These are phyloP conservation scores for Aureobasidium sp. DNA, from an alignment of 2,329 filamentous ascomycete species.

Conservation along the genomic window DNA sequence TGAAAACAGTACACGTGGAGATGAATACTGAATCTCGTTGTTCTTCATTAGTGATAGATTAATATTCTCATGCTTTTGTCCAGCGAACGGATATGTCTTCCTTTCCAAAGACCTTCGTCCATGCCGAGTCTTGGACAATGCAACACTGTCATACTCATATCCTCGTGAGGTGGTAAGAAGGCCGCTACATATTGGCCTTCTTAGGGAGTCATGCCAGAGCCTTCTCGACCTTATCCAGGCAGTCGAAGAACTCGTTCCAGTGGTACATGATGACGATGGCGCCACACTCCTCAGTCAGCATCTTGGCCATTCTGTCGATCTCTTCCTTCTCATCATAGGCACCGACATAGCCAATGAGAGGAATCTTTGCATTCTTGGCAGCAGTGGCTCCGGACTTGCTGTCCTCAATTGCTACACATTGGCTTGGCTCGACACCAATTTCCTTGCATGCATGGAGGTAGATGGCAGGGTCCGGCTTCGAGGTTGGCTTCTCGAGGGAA, in stretches of 20 bases:
- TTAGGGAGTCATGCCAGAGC: conserved; percentile 16
- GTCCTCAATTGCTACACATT: conserved; percentile 81
- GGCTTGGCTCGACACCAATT: conserved; percentile 62
- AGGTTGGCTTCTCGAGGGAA: conserved; percentile 69
- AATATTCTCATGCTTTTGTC: neutral
- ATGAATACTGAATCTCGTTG: neutral
- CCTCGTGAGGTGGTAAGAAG: conserved; percentile 1
- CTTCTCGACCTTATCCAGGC: conserved; percentile 43
- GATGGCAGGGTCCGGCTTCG: conserved; percentile 85
- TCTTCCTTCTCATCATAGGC: conserved; percentile 66
- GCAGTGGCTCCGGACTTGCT: conserved; percentile 78
- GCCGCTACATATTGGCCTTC: conserved; percentile 10
- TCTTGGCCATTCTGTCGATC: conserved; percentile 44
- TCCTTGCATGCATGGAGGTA: conserved; percentile 71
- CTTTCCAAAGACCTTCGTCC: neutral
- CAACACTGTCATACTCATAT: conserved; percentile 2
- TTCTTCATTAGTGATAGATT: neutral
- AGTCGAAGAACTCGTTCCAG: conserved; percentile 46
- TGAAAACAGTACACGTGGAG: neutral
- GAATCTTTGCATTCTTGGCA: conserved; percentile 69
- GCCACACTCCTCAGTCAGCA: conserved; percentile 43
- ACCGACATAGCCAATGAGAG: conserved; percentile 77
- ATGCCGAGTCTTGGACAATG: neutral
- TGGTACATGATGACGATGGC: conserved; percentile 44
- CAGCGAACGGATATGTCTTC: neutral